Evolutionary conservation across 495 filamentous ascomycete genomes (phyloP).

Genomic region (Xylona heveae): DNA sequence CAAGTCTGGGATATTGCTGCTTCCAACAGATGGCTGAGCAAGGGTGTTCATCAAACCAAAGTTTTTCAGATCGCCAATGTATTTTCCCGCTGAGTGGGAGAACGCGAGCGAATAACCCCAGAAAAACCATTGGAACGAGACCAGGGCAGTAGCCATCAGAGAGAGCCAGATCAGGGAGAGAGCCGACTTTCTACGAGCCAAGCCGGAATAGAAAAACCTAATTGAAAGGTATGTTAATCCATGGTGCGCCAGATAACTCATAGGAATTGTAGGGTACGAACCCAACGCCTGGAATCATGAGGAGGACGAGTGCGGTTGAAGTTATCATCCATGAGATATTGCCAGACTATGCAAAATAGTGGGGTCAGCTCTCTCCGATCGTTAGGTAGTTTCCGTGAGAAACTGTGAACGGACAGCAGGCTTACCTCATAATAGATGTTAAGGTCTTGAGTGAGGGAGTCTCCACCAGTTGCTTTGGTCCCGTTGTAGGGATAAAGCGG

Average conservation of each 20-base stretch:
- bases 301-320: slow-evolving; percentile 69
- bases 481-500: slow-evolving; percentile 58
- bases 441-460: slow-evolving; percentile 51
- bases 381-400: background rate
- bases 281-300: slow-evolving; percentile 97
- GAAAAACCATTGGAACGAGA: slow-evolving; percentile 97
- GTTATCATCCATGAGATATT: slow-evolving; percentile 88
- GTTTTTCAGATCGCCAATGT: slow-evolving; percentile 69
- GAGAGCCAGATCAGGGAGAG: slow-evolving; percentile 90
- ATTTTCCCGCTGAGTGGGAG: slow-evolving; percentile 63
- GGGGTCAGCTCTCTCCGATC: slow-evolving; percentile 2
- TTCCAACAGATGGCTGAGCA: slow-evolving; percentile 61
- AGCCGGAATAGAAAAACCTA: slow-evolving; percentile 93
- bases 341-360: slow-evolving; percentile 34
- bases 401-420: slow-evolving; percentile 2
- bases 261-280: slow-evolving; percentile 14
- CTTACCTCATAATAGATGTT: slow-evolving; percentile 69
- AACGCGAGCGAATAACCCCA: slow-evolving; percentile 95
- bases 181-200: slow-evolving; percentile 90
- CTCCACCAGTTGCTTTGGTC: slow-evolving; percentile 40
- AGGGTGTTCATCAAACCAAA: slow-evolving; percentile 71
- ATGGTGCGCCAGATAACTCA: background rate
- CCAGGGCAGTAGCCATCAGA: slow-evolving; percentile 82
- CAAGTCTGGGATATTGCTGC: slow-evolving; percentile 64
- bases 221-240: slow-evolving; percentile 13